Percentiles rank a stretch among this genome's conserved stretches.
These are phyloP conservation scores for Alternaria arbusti DNA, from an alignment of 2,329 filamentous ascomycete species.

Conservation along the genomic window DNA sequence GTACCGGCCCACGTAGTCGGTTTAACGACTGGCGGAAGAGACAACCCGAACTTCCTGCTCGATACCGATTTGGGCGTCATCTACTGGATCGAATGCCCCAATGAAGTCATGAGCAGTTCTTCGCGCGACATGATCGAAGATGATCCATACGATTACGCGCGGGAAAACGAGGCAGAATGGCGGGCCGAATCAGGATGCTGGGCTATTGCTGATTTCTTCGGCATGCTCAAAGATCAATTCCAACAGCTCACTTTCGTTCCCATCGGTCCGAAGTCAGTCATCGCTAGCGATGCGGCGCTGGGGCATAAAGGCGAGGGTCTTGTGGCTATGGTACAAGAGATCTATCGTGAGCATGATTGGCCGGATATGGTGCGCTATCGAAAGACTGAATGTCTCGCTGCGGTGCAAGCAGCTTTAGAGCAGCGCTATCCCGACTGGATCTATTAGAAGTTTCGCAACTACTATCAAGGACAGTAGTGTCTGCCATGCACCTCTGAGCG, in stretches of 20 bases:
- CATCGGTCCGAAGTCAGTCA: background rate
- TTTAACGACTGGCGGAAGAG: background rate
- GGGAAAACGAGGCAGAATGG: background rate
- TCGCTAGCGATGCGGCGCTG: background rate
- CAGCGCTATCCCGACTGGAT: background rate
- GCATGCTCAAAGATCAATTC: background rate
- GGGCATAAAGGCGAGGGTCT: background rate
- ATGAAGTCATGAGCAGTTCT: background rate
- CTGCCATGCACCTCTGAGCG: too few species aligned
- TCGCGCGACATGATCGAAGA: background rate
- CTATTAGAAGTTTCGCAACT: too few species aligned
- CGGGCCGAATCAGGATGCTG: background rate
- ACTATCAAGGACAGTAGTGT: too few species aligned
- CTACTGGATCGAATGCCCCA: background rate
- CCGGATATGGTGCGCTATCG: background rate
- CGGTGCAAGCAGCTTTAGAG: background rate
- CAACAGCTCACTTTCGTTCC: background rate
- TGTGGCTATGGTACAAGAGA: background rate
- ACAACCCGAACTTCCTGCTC: background rate
- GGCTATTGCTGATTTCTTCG: background rate
- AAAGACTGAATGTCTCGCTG: background rate
- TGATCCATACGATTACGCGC: background rate
- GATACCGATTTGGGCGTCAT: background rate
- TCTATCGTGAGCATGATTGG: background rate
- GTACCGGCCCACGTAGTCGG: background rate